phyloP scores from a whole-genome alignment of 2,329 filamentous ascomycete species.

The Teratosphaeria pseudoeucalypti region DNA sequence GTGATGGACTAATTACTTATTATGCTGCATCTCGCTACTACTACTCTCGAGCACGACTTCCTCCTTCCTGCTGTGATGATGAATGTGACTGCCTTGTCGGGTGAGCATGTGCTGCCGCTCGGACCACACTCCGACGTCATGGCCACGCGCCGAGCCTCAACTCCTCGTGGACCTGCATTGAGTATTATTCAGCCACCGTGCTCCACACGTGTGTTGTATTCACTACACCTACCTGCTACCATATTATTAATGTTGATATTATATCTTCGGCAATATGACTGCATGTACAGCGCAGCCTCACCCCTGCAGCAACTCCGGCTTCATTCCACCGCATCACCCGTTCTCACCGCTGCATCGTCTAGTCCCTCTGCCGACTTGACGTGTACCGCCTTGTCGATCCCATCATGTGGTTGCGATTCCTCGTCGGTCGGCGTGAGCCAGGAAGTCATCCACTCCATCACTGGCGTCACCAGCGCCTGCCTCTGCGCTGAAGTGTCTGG shows the following conservation, averaged over 20 bases:
- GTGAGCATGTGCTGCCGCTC: not conserved
- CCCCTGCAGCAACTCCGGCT: too few species aligned
- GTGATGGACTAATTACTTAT: not conserved
- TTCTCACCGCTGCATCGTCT: not conserved
- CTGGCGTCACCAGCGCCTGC: not conserved
- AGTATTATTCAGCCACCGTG: too few species aligned
- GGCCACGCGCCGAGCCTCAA: not conserved
- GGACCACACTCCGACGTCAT: not conserved
- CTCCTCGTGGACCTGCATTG: not conserved
- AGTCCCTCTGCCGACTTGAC: not conserved
- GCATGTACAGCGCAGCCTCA: too few species aligned
- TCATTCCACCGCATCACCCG: slow-evolving; percentile 6
- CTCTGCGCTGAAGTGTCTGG: not conserved
- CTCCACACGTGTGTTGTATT: too few species aligned
- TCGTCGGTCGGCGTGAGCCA: not conserved
- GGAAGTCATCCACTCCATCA: not conserved
- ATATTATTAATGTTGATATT: too few species aligned
- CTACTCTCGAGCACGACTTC: not conserved
- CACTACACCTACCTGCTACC: too few species aligned
- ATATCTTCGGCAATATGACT: too few species aligned
- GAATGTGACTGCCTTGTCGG: not conserved
- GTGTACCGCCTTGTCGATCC: not conserved
- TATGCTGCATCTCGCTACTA: not conserved
- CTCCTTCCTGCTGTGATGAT: not conserved
- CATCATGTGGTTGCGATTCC: not conserved